These are phyloP conservation scores for Pterothamnion heteromorphum DNA, from an alignment of 31 red algal genomes.

Conservation along the genomic window DNA sequence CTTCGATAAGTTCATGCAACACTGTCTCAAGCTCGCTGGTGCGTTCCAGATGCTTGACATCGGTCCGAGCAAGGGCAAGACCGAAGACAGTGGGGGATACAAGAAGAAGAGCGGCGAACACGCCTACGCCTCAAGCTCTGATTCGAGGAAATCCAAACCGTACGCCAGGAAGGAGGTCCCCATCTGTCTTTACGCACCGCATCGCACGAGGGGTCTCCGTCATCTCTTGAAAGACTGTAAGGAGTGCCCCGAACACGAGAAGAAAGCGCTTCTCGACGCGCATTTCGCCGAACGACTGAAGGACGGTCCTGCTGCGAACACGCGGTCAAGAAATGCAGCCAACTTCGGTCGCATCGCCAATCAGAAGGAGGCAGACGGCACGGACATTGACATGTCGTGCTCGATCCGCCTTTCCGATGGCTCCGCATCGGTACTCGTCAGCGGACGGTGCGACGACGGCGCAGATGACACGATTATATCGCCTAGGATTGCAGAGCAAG, in stretches of 20 bases:
- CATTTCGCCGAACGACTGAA: background rate
- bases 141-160: too few species aligned
- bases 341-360: background rate
- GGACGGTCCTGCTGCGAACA: background rate
- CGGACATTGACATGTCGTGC: background rate
- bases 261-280: background rate
- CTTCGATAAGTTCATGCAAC: background rate
- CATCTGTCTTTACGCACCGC: background rate
- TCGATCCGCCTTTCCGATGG: background rate
- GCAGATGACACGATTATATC: constrained; percentile 28
- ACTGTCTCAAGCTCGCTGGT: background rate
- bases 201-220: background rate
- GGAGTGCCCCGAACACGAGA: background rate
- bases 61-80: background rate
- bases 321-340: background rate
- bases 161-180: too few species aligned
- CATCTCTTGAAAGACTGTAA: background rate
- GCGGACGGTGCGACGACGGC: background rate
- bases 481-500: background rate
- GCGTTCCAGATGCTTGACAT: background rate
- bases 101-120: too few species aligned
- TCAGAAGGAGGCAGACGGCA: background rate
- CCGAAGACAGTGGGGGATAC: too few species aligned
- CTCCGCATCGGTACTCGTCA: background rate
- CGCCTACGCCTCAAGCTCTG: too few species aligned